Evolutionary conservation across 305 asterid genomes (phyloP), one percentile per base, ranked within the genome.

Genomic region (Fraxinus latifolia): DNA sequence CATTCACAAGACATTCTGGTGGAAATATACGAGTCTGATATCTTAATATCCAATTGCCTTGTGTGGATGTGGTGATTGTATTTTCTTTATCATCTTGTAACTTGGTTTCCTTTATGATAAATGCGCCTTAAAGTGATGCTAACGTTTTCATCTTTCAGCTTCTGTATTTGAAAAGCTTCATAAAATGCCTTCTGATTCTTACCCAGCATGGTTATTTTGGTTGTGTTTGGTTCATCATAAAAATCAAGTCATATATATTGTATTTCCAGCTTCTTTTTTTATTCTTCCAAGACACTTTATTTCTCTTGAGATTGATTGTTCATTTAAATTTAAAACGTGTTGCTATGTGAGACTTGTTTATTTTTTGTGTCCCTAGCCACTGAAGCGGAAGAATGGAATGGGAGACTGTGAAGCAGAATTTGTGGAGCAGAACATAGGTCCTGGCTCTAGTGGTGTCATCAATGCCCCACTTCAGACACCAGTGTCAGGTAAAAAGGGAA

Each of bases 401-500:
- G 84, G 89, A 72, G 89, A 87, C 77, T 79, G 60, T 87, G 93
- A 89, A 91, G 85, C 73, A 25, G 91, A 87, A 82, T 82, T 89
- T 85, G 82, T 84, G 62, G 91, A 89, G 82, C 88, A 80, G 53
- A 87, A 85, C 79, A 87, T 87, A 73, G 89, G 83, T 85, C 87
- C 89, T 81, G 85, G 84, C 79, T 83, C 68, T 83, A 70, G 82
- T 82, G 81, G 84, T 55, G 87, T 60, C 76, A 53, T 80, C 79
- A 87, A 84, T 77, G 84, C 50, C 71, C 80, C 90, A 2, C 77
- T 87, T 77, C 92, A 87, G 84, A 92, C 98, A 32, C 98, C 95
- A 34, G 88, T 90, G 27, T 86, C 96, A 19, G 91, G 90, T 80
- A 96, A 91, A 88, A 84, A 87, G 36, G 93, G 95, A 87, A 96